These are phyloP conservation scores for Vicia villosa DNA, from an alignment of 306 rosid genomes.

Conservation along the genomic window DNA sequence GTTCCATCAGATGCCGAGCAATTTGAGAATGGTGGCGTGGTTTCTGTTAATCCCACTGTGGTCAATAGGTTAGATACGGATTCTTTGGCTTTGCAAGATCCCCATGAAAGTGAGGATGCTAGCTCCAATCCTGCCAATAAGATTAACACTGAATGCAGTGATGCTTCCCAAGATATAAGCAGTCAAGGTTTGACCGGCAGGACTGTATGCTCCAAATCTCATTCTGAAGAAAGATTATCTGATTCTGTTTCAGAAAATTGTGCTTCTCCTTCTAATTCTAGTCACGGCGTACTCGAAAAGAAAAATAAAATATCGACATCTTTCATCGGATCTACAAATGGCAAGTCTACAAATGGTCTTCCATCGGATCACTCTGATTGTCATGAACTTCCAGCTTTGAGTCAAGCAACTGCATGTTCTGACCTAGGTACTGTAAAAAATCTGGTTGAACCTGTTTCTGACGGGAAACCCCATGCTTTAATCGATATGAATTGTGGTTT, in stretches of 20 bases:
- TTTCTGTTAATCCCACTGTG: constrained; percentile 36
- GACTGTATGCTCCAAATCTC: constrained; percentile 40
- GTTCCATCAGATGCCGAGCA: constrained; percentile 51
- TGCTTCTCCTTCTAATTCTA: constrained; percentile 41
- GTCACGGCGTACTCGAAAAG: constrained; percentile 25
- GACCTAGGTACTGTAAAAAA: constrained; percentile 37
- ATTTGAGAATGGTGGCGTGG: constrained; percentile 43
- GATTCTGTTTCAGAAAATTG: constrained; percentile 40
- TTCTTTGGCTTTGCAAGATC: constrained; percentile 50
- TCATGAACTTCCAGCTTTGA: constrained; percentile 37
- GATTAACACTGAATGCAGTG: constrained; percentile 44
- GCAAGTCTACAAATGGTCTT: constrained; percentile 30
- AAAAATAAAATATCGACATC: constrained; percentile 22
- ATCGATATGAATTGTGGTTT: constrained; percentile 31
- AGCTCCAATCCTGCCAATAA: constrained; percentile 46
- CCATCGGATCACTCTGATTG: constrained; percentile 36
- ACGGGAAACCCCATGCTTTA: constrained; percentile 30
- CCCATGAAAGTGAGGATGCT: constrained; percentile 48
- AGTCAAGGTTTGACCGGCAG: constrained; percentile 30
- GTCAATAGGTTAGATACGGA: constrained; percentile 42
- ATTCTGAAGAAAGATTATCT: constrained; percentile 41
- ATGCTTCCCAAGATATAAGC: constrained; percentile 50
- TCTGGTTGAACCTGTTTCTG: constrained; percentile 42
- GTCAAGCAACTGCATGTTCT: constrained; percentile 38
- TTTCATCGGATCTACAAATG: constrained; percentile 29